Evolutionary conservation across 257 asterid genomes (phyloP), one percentile per base, ranked within the genome.

Genomic region (Ballota nigra): DNA sequence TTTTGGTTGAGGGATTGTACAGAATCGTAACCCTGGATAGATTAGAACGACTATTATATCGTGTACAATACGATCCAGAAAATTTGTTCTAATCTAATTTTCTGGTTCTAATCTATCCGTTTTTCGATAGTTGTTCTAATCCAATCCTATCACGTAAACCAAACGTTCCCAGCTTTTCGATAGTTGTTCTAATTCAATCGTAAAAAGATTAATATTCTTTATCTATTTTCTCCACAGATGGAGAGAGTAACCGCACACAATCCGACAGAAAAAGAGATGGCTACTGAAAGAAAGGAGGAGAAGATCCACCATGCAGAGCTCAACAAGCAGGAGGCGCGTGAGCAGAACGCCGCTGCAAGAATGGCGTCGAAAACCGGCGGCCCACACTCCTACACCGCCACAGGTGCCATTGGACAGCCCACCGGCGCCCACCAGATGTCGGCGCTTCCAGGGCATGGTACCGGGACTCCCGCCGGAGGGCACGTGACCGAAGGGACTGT

Each of bases 361-460:
- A 66, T 68, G 61, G 66, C 69, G 4, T 64, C 63, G 8, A 31
- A 56, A 43, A 29, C 71, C 0, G 91, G 82, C 16, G 84, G 49
- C 51, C 7, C 84, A 0, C 77, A 82, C 72, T 41, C 89, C 4
- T 76, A 77, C 74, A 18, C 95, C 6, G 58, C 86, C 31, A 68
- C 85, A 0, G 89, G 88, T 0, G 52, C 10, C 8, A 28, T 70
- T 0, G 88, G 88, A 0, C 77, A 83, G 36, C 38, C 83, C 31
- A 77, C 76, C 15, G 89, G 82, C 11, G 41, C 61, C 22, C 81
- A 77, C 70, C 89, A 86, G 66, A 85, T 83, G 91, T 86, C 88
- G 1, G 88, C 87, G 0, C 38, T 83, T 52, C 88, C 86, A 0
- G 86, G 88, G 1, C 92, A 87, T 20, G 89, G 89, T 5, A 83